Base-by-base conservation (phyloP, 108 stramenopile species). In the Conticribra weissflogii region DNA sequence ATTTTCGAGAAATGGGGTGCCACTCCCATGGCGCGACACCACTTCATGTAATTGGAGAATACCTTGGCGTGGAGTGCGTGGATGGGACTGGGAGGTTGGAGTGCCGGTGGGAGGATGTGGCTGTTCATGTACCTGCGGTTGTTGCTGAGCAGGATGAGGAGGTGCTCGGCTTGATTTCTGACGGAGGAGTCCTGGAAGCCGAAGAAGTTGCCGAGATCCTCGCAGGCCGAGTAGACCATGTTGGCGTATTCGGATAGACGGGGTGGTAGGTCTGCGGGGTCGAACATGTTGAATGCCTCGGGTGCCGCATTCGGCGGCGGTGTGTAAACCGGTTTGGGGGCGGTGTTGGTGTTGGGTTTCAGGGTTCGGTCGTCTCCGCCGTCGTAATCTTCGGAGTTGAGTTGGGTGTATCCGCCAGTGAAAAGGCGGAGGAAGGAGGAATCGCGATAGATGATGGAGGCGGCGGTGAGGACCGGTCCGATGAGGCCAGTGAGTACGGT, bases 21-120 rank as follows among this genome's bases (percentile, higher is more conserved):
- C 0, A 93, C 87, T 17, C 93, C 90, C 86, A 97, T 85, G 51
- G 89, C 82, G 17, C 86, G 81, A 70, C 98, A 99, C 98, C 98
- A 99, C 69, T 90, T 92, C 72, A 91, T 90, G 76, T 99, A 99
- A 76, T 99, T 99, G n/a, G 81, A 83, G 81, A 99, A 98, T 1
- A 97, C 85, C 72, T 97, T 97, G 72, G 86, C 84, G 72, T 98
- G 98, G 33, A 98, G 75, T 15, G 94, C 91, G 57, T 95, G 92
- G 54, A 97, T 90, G 23, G 96, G 96, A 66, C 85, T 75, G n/a
- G 85, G 92, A 9, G 89, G 90, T 67, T 91, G 90, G 16, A 90
- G 80, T 0, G 88, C 88, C 15, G 86, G 82, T 3, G 91, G 91
- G 4, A 93, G 50, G 53, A 89, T 87, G 47, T 93, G 90, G 32